Base-by-base conservation (phyloP, 148 eudicot species). In the Vaccinium darrowii region DNA sequence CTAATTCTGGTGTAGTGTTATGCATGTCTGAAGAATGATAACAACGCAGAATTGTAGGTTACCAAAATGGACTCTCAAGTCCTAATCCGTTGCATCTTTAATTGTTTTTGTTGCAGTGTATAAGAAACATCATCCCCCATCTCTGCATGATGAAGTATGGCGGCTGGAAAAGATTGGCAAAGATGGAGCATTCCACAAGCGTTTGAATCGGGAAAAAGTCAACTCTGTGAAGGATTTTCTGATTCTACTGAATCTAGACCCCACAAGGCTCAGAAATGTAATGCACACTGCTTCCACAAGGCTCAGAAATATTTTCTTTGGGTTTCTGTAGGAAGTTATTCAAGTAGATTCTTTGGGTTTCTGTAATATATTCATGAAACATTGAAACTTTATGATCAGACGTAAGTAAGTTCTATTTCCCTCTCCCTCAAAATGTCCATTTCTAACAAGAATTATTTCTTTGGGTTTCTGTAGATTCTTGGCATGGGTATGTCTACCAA, bases 401-500 rank as follows among this genome's bases (percentile, higher is more conserved):
- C 53, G 15, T 50, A 1, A 50, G 3, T 49, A 1, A 7, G 1
- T 53, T 1, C 4, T 72, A 50, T 15, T 39, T 83, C 23, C 62
- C 25, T 21, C 18, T 79, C 60, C 25, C 9, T 47, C 36, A 33
- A 18, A 78, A 8, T 54, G 10, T 78, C 33, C 54, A 78, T 75
- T 15, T 12, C 80, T 43, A 47, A 83, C 19, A 33, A 54, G 11
- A 62, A 36, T 73, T 82, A 8, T 54, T 81, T 65, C 19, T 65
- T 23, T 83, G 62, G 36, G 69, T 79, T 52, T 65, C 62, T 89
- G 81, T 92, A 94, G 98, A 88, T 94, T 85, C 91, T 93, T 81
- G 98, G 96, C 83, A 85, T 91, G 77, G 96, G 94, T 82, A 94
- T 94, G 98, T 94, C 95, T 84, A 86, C 95, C 69, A 94, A 92